Evolutionary conservation across 139 green algal genomes (phyloP).

Genomic region (Closterium sp.): DNA sequence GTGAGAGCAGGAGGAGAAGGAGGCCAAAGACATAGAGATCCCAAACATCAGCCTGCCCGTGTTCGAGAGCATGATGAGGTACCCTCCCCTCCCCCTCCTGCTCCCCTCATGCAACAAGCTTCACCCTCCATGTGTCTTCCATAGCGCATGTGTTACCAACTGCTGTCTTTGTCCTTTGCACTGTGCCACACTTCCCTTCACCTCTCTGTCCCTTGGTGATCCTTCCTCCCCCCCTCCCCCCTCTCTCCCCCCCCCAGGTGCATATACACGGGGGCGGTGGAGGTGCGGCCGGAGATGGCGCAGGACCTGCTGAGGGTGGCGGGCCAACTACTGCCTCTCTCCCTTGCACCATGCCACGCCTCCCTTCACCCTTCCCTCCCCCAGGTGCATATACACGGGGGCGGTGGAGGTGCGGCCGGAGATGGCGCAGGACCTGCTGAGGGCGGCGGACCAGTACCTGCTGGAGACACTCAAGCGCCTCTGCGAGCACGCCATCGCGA

Average conservation of each 20-base stretch:
- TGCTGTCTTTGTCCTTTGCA: no score
- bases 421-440: constrained; percentile 27
- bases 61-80: constrained; percentile 72
- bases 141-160: no score
- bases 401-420: constrained; percentile 24
- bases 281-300: background rate
- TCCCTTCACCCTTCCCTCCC: background rate
- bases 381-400: constrained; percentile 86
- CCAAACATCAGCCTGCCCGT: constrained; percentile 85
- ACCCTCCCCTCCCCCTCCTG: no score
- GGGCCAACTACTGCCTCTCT: no score
- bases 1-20: constrained; percentile 63
- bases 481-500: constrained; percentile 81
- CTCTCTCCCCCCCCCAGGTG: no score
- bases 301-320: background rate
- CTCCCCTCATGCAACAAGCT: no score
- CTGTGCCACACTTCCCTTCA: no score
- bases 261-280: background rate
- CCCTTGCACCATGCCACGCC: no score
- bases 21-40: constrained; percentile 83
- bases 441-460: constrained; percentile 91
- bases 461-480: constrained; percentile 76
- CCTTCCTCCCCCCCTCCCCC: no score
- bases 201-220: no score
- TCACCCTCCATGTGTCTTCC: no score